Percentiles rank a stretch among this genome's conserved stretches.
These are phyloP conservation scores for Shiraia sp. DNA, from an alignment of 2,329 filamentous ascomycete genomes.

Conservation along the genomic window DNA sequence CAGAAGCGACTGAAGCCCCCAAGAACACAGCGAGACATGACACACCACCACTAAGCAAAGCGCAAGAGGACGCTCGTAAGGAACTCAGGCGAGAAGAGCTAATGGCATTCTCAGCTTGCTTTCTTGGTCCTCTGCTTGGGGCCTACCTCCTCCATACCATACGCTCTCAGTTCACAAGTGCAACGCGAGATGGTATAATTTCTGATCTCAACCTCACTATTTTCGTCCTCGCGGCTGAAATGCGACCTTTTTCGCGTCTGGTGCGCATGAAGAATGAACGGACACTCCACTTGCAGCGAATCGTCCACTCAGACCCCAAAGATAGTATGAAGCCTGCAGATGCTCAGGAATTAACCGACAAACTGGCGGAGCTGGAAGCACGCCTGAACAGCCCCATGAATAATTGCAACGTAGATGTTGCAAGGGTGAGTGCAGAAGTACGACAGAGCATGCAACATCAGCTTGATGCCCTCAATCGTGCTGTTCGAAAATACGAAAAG, in stretches of 20 bases:
- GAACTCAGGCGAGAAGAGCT: slow-evolving; percentile 78
- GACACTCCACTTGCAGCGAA: slow-evolving; percentile 78
- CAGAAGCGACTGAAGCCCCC: slow-evolving; percentile 15
- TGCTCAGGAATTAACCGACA: slow-evolving; percentile 55
- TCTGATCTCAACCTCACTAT: slow-evolving; percentile 93
- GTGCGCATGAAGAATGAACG: slow-evolving; percentile 78
- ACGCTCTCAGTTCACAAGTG: slow-evolving; percentile 78
- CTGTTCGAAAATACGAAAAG: slow-evolving; percentile 90
- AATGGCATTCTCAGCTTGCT: slow-evolving; percentile 75
- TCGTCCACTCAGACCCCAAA: slow-evolving; percentile 54
- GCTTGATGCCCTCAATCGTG: slow-evolving; percentile 83
- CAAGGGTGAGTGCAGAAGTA: slow-evolving; percentile 57
- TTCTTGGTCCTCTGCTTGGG: slow-evolving; percentile 75
- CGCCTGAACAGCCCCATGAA: slow-evolving; percentile 53
- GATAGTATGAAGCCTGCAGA: slow-evolving; percentile 20
- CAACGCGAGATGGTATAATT: slow-evolving; percentile 72
- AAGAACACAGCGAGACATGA: slow-evolving; percentile 3
- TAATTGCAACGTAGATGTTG: slow-evolving; percentile 43
- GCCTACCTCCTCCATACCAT: slow-evolving; percentile 83
- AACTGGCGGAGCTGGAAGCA: slow-evolving; percentile 72
- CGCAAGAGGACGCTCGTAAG: slow-evolving; percentile 50
- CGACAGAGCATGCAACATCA: slow-evolving; percentile 74
- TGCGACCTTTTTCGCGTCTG: slow-evolving; percentile 80
- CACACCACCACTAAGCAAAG: slow-evolving; percentile 8
- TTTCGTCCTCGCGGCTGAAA: slow-evolving; percentile 83